Conservation (phyloP, 371 early-diverging fungal species). For the Blakeslea trispora region DNA sequence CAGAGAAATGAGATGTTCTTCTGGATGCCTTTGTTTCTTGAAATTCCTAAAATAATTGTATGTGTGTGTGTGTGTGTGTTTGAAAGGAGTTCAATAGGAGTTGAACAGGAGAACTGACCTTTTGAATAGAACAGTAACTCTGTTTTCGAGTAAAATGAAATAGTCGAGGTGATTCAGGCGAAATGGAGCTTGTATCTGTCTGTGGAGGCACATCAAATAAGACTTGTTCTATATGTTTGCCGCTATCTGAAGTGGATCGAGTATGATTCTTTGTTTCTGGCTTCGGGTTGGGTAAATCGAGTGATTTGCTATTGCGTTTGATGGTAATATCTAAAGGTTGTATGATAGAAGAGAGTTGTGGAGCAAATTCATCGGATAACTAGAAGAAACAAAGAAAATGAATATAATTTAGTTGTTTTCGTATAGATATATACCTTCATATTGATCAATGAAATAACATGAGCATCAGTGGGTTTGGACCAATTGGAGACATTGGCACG, state of each 20-base stretch:
- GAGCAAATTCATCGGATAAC: conserved; percentile 19
- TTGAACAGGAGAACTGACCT: conserved; percentile 8
- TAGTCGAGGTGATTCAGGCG: not conserved
- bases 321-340: conserved; percentile 3
- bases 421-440: conserved; percentile 51
- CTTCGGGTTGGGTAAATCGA: conserved; percentile 26
- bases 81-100: no score
- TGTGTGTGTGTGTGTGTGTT: no score
- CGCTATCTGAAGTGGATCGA: not conserved
- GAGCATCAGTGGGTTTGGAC: conserved; percentile 74
- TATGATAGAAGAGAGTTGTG: conserved; percentile 2
- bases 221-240: not conserved
- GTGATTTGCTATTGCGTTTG: conserved; percentile 41
- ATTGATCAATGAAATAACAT: conserved; percentile 76
- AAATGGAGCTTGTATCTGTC: conserved; percentile 1
- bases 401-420: not conserved
- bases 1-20: conserved; percentile 38
- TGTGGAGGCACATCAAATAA: not conserved
- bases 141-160: conserved; percentile 18
- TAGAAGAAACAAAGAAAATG: not conserved
- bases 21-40: conserved; percentile 19
- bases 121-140: conserved; percentile 24
- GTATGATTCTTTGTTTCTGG: not conserved
- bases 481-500: conserved; percentile 84
- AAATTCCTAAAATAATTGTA: no score